Evolutionary conservation across 1,284 basidiomycete species (phyloP).

Genomic region (Pascua sp.): DNA sequence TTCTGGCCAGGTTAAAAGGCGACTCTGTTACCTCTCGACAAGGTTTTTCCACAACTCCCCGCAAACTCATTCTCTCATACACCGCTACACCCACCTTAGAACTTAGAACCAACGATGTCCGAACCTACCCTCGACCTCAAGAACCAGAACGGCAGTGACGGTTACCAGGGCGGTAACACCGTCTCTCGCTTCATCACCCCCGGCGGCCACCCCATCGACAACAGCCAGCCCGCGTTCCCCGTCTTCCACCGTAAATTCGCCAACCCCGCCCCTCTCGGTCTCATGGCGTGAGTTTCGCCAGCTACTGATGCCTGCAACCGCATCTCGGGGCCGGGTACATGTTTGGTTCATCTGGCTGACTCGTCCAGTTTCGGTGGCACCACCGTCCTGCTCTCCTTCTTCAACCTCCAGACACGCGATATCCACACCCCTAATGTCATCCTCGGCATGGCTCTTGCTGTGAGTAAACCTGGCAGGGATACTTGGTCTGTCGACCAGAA

Average conservation of each 20-base stretch:
- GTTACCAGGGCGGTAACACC: constrained; percentile 27
- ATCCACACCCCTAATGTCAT: constrained; percentile 64
- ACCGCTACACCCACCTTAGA: too few relatives aligned
- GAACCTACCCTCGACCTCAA: constrained; percentile 2
- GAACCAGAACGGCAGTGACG: constrained; percentile 3
- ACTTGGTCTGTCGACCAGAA: too few relatives aligned
- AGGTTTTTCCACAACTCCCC: too few relatives aligned
- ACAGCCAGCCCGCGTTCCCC: constrained; percentile 43
- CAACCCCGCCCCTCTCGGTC: constrained; percentile 56
- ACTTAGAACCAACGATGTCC: neutral
- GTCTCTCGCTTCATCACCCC: constrained; percentile 37
- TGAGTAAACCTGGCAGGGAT: too few relatives aligned
- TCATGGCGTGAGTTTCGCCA: constrained; percentile 37
- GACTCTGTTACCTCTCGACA: too few relatives aligned
- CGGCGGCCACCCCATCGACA: constrained; percentile 47
- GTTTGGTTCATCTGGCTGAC: neutral
- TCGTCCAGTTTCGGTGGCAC: constrained; percentile 51
- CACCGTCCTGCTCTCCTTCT: constrained; percentile 54
- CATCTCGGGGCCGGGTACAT: too few relatives aligned
- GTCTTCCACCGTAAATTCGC: constrained; percentile 51
- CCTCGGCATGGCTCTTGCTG: constrained; percentile 68
- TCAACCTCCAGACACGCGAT: constrained; percentile 46
- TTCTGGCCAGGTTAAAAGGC: too few relatives aligned
- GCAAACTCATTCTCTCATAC: too few relatives aligned
- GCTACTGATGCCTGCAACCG: too few relatives aligned